Base-by-base conservation (phyloP, 768 basidiomycete genomes). In the Tulasnella calospora region DNA sequence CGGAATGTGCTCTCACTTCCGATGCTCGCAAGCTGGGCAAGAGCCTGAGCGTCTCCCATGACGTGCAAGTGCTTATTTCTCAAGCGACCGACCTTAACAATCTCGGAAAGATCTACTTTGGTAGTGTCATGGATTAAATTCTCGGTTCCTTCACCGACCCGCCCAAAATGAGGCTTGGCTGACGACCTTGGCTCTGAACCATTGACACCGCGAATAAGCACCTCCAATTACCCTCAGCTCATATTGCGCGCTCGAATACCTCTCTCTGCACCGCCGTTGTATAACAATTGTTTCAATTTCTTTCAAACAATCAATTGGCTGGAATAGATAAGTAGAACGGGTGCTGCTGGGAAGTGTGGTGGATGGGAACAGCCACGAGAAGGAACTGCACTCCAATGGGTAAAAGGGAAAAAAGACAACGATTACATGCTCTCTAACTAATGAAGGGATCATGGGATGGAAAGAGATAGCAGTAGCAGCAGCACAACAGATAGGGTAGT, bases 291-390 rank as follows among this genome's bases (percentile, higher is more conserved):
- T 55, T 55, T n/a, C 51, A 5, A 19, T 55, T 55, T 19, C 38
- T n/a, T 55, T 55, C 51, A 55, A 55, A 55, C 15, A 55, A 19
- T 55, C 51, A 55, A 17, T 19, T 55, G 51, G 15, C 15, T 17
- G 38, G 51, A 17, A 23, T 57, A 57, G 1, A 57, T 23, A 57
- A 30, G 21, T 8, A 30, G 55, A 57, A 57, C 6, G 10, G 55
- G 55, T 57, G 55, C 55, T 57, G 17, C 23, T 98, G 33, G 38
- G 35, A 40, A 23, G 30, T n/a, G 95, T 95, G 77, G 98, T 94
- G 85, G 97, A 96, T 2, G 96, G 96, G 80, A 96, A 98, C 88
- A 98, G 98, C n/a, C 96, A 96, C 98, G 73, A 99, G 38, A 72
- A 72, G 35, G 17, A 23, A 41, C 12, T 38, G 71, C 71, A 30